Base-by-base conservation (phyloP, 768 basidiomycete genomes). In the Podaxis sp. region DNA sequence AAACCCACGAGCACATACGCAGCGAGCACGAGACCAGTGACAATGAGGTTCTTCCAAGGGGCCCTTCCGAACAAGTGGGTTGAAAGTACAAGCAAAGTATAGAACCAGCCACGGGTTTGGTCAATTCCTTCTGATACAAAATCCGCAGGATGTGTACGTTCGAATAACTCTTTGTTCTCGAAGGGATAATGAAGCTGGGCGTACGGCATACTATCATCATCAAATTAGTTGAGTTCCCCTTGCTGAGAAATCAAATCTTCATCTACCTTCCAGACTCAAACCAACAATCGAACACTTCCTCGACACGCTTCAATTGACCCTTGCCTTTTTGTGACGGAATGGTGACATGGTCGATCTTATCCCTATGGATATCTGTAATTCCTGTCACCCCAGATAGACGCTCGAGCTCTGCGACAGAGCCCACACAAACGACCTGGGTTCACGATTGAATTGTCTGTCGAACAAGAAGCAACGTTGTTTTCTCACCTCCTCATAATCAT, bases 221-320 rank as follows among this genome's bases (percentile, higher is more conserved):
- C 17, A n/a, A 26, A 44, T 55, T 11, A 65, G 26, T 28, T 54
- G 1, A 30, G 2, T 36, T 17, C 22, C 36, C 26, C n/a, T 52
- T 2, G 3, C 9, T 24, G 15, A 24, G 28, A 22, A 39, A 13
- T 48, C 53, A 46, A 12, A 42, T 36, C 12, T 33, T 54, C 33
- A 57, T 85, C 65, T 67, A 95, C 95, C 92, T 95, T 78, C 97
- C 97, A 3, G 96, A 99, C 77, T 99, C 97, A 72, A 99, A 99
- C 97, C 97, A 99, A 71, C 97, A 99, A 72, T 99, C 97, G 72
- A 99, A 99, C 40, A 99, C 95, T 74, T 99, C 97, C 64, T 97
- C 93, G n/a, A 98, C 83, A 54, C 97, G 88, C 75, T 84, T 92
- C 24, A 99, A 77, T 11, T 76, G 75, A 15, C 96, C 96, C 69